Conservation (phyloP, 306 rosid genomes). For the Quercus ilex region DNA sequence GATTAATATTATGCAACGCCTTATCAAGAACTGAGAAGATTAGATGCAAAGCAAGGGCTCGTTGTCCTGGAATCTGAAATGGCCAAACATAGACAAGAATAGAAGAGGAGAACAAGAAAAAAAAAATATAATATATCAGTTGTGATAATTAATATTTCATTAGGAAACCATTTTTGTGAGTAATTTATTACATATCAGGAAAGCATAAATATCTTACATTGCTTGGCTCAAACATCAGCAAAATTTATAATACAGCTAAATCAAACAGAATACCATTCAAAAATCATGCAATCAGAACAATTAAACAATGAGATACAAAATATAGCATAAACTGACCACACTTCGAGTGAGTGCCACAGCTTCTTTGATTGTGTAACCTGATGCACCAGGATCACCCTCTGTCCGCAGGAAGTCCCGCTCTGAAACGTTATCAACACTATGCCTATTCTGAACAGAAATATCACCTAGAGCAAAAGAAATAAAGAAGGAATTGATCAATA, state of each 20-base stretch:
- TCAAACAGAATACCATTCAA: conserved; percentile 5
- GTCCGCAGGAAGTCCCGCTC: conserved; percentile 84
- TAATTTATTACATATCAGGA: conserved; percentile 7
- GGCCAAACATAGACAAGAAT: neutral
- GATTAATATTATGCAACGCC: conserved; percentile 49
- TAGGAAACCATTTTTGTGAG: neutral
- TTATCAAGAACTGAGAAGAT: conserved; percentile 73
- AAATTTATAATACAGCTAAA: conserved; percentile 8
- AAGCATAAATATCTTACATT: neutral
- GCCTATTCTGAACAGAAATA: conserved; percentile 11
- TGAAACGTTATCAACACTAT: conserved; percentile 40
- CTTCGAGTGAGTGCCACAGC: conserved; percentile 79
- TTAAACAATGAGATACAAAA: neutral
- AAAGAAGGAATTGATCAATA: neutral
- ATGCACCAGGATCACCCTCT: conserved; percentile 90
- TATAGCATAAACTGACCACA: conserved; percentile 65
- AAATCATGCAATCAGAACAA: neutral
- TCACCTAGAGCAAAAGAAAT: conserved; percentile 18
- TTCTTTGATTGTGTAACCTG: conserved; percentile 92
- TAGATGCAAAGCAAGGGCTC: conserved; percentile 74
- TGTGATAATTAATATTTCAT: neutral
- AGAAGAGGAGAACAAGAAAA: neutral
- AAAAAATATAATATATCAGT: neutral
- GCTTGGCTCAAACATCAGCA: conserved; percentile 9
- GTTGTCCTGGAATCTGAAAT: conserved; percentile 87